Percentiles rank a stretch among this genome's conserved stretches.
phyloP scores from a whole-genome alignment of 345 rosid genomes.

The Kernera saxatilis region DNA sequence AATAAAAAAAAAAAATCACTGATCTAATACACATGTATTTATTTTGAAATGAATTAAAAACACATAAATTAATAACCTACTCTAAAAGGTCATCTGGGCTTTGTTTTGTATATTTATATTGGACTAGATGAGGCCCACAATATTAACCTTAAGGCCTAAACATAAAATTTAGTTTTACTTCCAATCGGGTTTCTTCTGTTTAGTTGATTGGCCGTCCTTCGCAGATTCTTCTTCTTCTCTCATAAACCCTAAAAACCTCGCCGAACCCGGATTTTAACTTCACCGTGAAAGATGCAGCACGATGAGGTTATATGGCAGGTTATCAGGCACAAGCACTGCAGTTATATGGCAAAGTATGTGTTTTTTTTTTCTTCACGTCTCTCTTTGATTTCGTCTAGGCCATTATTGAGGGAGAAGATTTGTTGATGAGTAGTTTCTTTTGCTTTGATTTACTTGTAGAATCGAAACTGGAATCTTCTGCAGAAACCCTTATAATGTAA shows the following conservation, averaged over 20 bases:
- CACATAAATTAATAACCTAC: too few relatives aligned
- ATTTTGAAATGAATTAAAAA: too few relatives aligned
- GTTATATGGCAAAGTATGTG: constrained; percentile 81
- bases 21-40: too few relatives aligned
- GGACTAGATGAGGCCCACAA: neutral
- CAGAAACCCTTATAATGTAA: constrained; percentile 81
- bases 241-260: constrained; percentile 6
- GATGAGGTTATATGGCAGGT: constrained; percentile 98
- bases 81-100: too few relatives aligned
- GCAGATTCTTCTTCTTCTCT: neutral
- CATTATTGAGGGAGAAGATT: neutral
- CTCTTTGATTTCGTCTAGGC: neutral
- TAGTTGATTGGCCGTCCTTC: neutral
- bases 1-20: too few relatives aligned
- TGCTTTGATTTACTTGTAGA: constrained; percentile 33
- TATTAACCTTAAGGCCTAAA: neutral
- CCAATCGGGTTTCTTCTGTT: neutral
- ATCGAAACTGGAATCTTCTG: constrained; percentile 80
- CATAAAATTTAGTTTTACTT: neutral
- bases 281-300: constrained; percentile 57
- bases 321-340: constrained; percentile 94
- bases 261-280: neutral
- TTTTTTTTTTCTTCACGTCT: neutral
- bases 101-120: neutral
- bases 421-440: neutral